phyloP scores from a whole-genome alignment of 257 asterid genomes.

The Coffea eugenioides region DNA sequence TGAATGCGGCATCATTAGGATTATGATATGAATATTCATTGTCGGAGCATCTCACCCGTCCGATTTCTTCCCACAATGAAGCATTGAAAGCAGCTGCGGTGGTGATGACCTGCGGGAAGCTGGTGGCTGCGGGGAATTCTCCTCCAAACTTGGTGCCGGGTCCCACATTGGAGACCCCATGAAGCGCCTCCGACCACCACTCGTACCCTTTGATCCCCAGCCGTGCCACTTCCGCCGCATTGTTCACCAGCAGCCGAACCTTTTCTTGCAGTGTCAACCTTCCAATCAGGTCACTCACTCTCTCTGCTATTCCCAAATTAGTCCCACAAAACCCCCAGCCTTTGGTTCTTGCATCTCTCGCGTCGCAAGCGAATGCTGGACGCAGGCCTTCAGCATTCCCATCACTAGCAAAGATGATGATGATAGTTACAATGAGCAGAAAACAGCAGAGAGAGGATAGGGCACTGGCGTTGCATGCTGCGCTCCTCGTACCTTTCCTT shows the following conservation, averaged over 20 bases:
- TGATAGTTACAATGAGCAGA: neutral
- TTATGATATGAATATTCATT: too few relatives aligned
- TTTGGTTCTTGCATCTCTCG: constrained; percentile 30
- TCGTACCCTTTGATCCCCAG: constrained; percentile 73
- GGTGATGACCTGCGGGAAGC: constrained; percentile 90
- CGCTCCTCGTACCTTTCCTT: neutral
- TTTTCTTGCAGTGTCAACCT: constrained; percentile 70
- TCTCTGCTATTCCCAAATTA: constrained; percentile 34
- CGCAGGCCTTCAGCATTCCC: constrained; percentile 18
- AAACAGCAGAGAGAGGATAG: constrained; percentile 15
- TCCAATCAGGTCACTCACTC: constrained; percentile 66
- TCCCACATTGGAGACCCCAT: constrained; percentile 78
- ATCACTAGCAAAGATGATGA: neutral
- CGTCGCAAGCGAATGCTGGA: constrained; percentile 71
- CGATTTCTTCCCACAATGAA: constrained; percentile 80
- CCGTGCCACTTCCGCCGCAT: constrained; percentile 84
- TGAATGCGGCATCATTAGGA: too few relatives aligned
- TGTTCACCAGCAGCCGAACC: constrained; percentile 58
- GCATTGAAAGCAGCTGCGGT: constrained; percentile 76
- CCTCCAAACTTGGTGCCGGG: constrained; percentile 77
- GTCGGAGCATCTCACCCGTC: constrained; percentile 46
- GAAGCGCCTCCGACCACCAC: constrained; percentile 99
- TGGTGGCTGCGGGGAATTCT: constrained; percentile 71
- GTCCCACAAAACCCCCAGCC: constrained; percentile 50
- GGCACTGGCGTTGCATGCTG: constrained; percentile 11